Evolutionary conservation across 305 asterid genomes (phyloP).

Genomic region (Fraxinus greggii): DNA sequence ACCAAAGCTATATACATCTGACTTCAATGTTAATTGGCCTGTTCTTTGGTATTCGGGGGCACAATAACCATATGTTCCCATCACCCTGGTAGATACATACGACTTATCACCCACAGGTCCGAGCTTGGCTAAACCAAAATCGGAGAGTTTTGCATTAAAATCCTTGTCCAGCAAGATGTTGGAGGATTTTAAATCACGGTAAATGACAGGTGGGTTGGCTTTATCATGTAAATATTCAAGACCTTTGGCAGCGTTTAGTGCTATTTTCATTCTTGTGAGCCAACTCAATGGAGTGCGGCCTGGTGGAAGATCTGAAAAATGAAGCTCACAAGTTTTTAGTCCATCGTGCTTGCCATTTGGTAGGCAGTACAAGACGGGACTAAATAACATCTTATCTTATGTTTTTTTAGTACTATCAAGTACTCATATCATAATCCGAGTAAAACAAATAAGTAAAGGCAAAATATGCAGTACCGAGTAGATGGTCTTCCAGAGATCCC

Average conservation of each 20-base stretch:
- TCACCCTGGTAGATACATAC: constrained; percentile 77
- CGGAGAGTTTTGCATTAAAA: constrained; percentile 76
- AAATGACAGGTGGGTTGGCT: constrained; percentile 88
- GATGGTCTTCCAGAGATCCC: constrained; percentile 84
- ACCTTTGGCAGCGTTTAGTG: constrained; percentile 80
- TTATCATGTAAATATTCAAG: constrained; percentile 78
- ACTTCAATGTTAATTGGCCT: constrained; percentile 75
- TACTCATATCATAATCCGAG: background rate
- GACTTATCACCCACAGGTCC: constrained; percentile 78
- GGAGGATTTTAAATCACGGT: constrained; percentile 84
- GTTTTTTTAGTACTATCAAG: background rate
- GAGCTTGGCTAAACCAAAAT: constrained; percentile 85
- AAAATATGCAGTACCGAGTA: constrained; percentile 48
- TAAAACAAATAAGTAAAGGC: background rate
- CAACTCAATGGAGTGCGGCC: constrained; percentile 55
- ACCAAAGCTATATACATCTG: constrained; percentile 84
- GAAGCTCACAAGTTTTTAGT: background rate
- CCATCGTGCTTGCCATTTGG: background rate
- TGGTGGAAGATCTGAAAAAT: constrained; percentile 46
- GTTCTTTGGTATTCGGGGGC: constrained; percentile 88
- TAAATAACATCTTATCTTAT: background rate
- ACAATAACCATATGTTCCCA: constrained; percentile 92
- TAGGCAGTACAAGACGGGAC: background rate
- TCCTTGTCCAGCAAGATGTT: constrained; percentile 70
- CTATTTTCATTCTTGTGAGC: constrained; percentile 82